Percentiles rank a stretch among this genome's conserved stretches.
phyloP scores from a whole-genome alignment of 2,329 filamentous ascomycete species.

The Karstenula rhodostoma region DNA sequence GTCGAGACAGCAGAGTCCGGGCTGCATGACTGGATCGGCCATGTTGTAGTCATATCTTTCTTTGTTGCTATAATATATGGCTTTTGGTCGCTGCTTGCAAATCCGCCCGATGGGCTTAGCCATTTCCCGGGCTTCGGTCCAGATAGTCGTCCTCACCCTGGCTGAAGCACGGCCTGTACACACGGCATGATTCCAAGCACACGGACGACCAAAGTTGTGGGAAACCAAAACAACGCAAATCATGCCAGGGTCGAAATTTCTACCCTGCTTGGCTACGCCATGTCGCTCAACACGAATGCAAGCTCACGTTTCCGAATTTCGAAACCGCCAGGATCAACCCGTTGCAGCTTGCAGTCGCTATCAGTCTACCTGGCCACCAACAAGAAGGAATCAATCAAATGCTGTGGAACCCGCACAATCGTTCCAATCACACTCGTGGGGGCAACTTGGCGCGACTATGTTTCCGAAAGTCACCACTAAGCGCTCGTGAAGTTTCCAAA shows the following conservation, averaged over 20 bases:
- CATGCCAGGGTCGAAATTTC: too few relatives aligned
- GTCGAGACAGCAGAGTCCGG: conserved; percentile 31
- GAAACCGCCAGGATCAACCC: conserved; percentile 22
- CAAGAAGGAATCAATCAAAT: conserved; percentile 14
- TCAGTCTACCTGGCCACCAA: conserved; percentile 17
- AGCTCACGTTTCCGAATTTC: not conserved
- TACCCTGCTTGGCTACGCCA: too few relatives aligned
- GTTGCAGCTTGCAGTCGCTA: conserved; percentile 16
- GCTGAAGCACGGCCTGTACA: not conserved
- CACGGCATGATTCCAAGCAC: not conserved
- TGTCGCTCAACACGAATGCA: not conserved
- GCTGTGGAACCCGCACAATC: conserved; percentile 15
- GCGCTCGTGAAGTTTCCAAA: not conserved
- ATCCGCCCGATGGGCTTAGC: conserved; percentile 26
- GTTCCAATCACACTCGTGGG: conserved; percentile 3
- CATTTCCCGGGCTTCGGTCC: conserved; percentile 8
- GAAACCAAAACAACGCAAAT: too few relatives aligned
- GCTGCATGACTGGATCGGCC: conserved; percentile 41
- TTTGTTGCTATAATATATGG: conserved; percentile 41
- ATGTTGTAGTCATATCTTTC: conserved; percentile 34
- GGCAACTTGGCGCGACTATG: not conserved
- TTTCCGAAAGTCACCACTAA: not conserved
- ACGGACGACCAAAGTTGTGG: too few relatives aligned
- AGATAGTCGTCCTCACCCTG: not conserved
- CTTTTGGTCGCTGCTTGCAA: conserved; percentile 40